Evolutionary conservation across 1,139 yeast species (phyloP).

Genomic region (Geotrichum carabidarum): DNA sequence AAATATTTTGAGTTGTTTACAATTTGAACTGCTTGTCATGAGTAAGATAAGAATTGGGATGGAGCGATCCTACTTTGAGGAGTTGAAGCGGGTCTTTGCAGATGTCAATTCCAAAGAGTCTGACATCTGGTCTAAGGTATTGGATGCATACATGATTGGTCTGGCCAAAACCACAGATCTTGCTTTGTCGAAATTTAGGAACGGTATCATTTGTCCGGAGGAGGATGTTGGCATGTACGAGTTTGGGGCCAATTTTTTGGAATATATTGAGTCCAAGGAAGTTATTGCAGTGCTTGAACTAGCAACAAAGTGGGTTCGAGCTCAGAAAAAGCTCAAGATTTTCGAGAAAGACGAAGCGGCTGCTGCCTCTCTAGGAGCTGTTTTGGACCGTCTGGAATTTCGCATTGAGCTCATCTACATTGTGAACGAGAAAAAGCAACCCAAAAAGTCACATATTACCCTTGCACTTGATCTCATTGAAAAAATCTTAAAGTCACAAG

Average conservation of each 20-base stretch:
- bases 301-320: slow-evolving; percentile 21
- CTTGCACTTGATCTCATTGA: slow-evolving; percentile 12
- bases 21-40: slow-evolving; percentile 34
- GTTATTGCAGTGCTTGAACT: slow-evolving; percentile 25
- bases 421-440: slow-evolving; percentile 20
- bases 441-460: slow-evolving; percentile 15
- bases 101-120: slow-evolving; percentile 2
- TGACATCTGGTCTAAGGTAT: slow-evolving; percentile 27
- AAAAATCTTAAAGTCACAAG: slow-evolving; percentile 2
- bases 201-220: slow-evolving; percentile 9
- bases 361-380: slow-evolving; percentile 6
- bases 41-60: slow-evolving; percentile 17
- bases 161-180: slow-evolving; percentile 26
- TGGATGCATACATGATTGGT: slow-evolving; percentile 28
- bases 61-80: slow-evolving; percentile 4
- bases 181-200: slow-evolving; percentile 4
- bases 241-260: slow-evolving; percentile 25
- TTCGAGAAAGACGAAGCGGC: slow-evolving; percentile 10
- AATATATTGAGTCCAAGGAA: slow-evolving; percentile 22
- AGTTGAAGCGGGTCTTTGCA: slow-evolving; percentile 1
- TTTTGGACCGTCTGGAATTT: slow-evolving; percentile 23
- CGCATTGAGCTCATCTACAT: slow-evolving; percentile 25
- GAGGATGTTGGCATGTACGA: slow-evolving; percentile 16
- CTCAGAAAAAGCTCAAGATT: slow-evolving; percentile 10
- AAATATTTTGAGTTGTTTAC: slow-evolving; percentile 36